phyloP scores from a whole-genome alignment of 1,284 basidiomycete species.

The Laetiporus sulphureus region DNA sequence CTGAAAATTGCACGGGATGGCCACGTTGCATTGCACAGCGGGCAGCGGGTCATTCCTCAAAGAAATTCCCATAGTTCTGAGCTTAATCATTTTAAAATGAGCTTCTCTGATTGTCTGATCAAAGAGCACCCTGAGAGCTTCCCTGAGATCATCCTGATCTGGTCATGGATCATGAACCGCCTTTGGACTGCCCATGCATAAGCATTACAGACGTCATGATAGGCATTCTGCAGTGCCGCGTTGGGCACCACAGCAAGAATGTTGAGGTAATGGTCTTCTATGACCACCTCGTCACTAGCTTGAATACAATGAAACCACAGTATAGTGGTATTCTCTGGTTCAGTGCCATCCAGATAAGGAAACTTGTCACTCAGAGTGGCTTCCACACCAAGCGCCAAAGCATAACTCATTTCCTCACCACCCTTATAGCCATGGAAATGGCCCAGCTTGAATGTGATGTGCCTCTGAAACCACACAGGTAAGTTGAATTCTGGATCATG shows the following conservation, averaged over 20 bases:
- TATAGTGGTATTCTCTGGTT: background rate
- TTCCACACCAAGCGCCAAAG: background rate
- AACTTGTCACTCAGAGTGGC: background rate
- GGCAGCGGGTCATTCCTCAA: background rate
- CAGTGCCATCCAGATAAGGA: background rate
- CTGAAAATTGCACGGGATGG: slow-evolving; percentile 3
- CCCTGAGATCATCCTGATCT: slow-evolving; percentile 1
- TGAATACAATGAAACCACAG: background rate
- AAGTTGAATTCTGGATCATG: background rate
- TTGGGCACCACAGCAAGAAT: background rate
- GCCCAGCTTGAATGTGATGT: background rate
- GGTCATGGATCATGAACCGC: too few relatives aligned
- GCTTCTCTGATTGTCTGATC: background rate
- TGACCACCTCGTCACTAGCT: background rate
- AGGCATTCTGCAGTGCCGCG: background rate
- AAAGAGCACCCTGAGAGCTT: background rate
- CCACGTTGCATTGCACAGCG: slow-evolving; percentile 6
- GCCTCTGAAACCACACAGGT: background rate
- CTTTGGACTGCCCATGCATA: background rate
- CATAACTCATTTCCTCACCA: background rate
- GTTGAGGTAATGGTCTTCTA: slow-evolving; percentile 1
- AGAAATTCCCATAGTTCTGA: background rate
- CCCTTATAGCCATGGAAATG: background rate
- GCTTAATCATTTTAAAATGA: background rate
- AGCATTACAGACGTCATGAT: background rate